Evolutionary conservation across 257 asterid species (phyloP), one percentile per base, ranked within the genome.

Genomic region (Eustoma russellianum): DNA sequence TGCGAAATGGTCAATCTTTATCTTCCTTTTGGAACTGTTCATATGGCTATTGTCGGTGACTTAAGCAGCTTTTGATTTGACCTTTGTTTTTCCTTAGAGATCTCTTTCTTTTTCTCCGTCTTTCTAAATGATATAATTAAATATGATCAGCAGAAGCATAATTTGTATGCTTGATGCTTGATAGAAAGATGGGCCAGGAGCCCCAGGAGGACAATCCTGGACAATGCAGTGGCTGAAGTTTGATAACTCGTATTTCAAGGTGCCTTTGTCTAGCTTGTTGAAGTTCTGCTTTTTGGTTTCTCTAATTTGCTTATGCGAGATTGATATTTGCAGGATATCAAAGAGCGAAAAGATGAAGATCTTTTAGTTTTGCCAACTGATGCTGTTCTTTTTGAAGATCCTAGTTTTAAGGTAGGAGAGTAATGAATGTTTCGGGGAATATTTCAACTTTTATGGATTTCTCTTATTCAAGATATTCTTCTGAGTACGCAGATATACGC

Each of bases 181-280:
- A 66, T 90, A 92, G 97, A 92, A 92, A 81, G 94, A 92, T 50
- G 99, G 99, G 55, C 97, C 99, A 16, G 97, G 99, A 56, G 80
- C 81, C 16, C 95, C 99, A 51, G 97, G 99, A 66, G 99, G 99
- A 54, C 95, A 92, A 69, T 92, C 99, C 41, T 92, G 99, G 99
- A 92, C 99, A 7, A 89, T 63, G 46, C 80, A 83, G 66, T 92
- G 97, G 99, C 78, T 92, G 69, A 79, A 92, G 63, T 92, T 92
- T 70, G 97, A 92, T 74, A 88, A 92, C 73, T 83, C 93, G 53
- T 92, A 88, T 75, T 92, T 92, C 64, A 92, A 82, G 97, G 99
- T 85, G 62, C 64, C 28, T 16, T 57, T 13, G 43, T 8, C 9
- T 38, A 11, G 43, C 11, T 5, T 38, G 43, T 38, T 38, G 43